Conservation (phyloP, 768 basidiomycete genomes). For the Suillus fuscotomentosus region DNA sequence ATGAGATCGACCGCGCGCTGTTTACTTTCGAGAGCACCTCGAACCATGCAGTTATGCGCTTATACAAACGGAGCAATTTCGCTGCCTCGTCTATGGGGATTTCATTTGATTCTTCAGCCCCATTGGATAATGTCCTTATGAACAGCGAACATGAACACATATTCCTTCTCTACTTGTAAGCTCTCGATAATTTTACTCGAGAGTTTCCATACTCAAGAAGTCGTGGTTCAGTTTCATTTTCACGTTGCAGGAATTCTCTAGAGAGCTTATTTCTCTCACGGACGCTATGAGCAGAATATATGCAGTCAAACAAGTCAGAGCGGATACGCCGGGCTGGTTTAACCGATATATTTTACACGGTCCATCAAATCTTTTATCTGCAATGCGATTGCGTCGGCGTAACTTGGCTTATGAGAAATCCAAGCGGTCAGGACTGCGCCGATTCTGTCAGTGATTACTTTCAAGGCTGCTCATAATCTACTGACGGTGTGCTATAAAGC, state of each 20-base stretch:
- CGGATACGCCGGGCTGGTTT: constrained; percentile 38
- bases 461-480: neutral
- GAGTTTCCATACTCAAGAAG: neutral
- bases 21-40: constrained; percentile 79
- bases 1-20: constrained; percentile 66
- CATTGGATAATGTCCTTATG: constrained; percentile 36
- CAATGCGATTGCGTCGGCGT: constrained; percentile 16
- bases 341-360: constrained; percentile 31
- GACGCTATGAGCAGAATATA: constrained; percentile 85
- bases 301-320: constrained; percentile 54
- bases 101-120: constrained; percentile 15
- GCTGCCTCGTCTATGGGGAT: constrained; percentile 12
- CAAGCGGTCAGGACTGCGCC: constrained; percentile 24
- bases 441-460: constrained; percentile 41
- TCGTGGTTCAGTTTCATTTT: constrained; percentile 77
- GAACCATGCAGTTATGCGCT: constrained; percentile 75
- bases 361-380: constrained; percentile 22
- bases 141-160: constrained; percentile 75
- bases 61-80: constrained; percentile 59
- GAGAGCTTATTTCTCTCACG: constrained; percentile 76
- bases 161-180: constrained; percentile 91
- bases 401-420: constrained; percentile 14
- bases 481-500: constrained; percentile 33
- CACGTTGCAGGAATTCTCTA: constrained; percentile 90
- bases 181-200: constrained; percentile 10